phyloP scores from a whole-genome alignment of 441 rosid species.

The Metrosideros polymorpha region DNA sequence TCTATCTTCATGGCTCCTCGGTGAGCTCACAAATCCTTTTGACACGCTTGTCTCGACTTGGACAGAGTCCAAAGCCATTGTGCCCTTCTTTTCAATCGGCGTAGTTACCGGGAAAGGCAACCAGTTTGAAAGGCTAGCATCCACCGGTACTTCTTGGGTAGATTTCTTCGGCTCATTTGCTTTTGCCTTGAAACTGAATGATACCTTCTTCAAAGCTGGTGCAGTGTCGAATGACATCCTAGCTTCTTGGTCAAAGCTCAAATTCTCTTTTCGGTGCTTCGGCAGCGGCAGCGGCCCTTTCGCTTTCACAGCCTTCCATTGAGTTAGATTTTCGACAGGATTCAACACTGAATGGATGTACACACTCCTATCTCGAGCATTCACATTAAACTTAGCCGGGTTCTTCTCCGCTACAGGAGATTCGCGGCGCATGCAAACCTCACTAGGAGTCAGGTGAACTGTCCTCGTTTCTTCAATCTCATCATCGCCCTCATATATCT shows the following conservation, averaged over 20 bases:
- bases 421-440: not conserved
- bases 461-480: slow-evolving; percentile 14
- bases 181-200: slow-evolving; percentile 7
- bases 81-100: slow-evolving; percentile 26
- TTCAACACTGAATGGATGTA: slow-evolving; percentile 53
- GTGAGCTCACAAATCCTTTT: not conserved
- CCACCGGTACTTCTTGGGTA: slow-evolving; percentile 35
- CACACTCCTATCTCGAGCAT: slow-evolving; percentile 40
- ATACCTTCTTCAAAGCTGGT: slow-evolving; percentile 16
- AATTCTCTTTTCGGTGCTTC: slow-evolving; percentile 44
- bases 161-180: slow-evolving; percentile 15
- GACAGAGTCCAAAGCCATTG: slow-evolving; percentile 3
- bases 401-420: not conserved
- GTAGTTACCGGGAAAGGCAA: slow-evolving; percentile 48
- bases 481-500: slow-evolving; percentile 21
- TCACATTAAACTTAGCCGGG: slow-evolving; percentile 5
- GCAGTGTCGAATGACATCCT: slow-evolving; percentile 20
- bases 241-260: slow-evolving; percentile 23
- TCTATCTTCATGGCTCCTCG: slow-evolving; percentile 6
- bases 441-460: not conserved
- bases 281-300: slow-evolving; percentile 26
- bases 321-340: slow-evolving; percentile 73
- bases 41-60: not conserved
- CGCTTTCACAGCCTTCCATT: slow-evolving; percentile 70
- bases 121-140: slow-evolving; percentile 96